Base-by-base conservation (phyloP, 352 stramenopile species). In the Globisporangium yorkense region DNA sequence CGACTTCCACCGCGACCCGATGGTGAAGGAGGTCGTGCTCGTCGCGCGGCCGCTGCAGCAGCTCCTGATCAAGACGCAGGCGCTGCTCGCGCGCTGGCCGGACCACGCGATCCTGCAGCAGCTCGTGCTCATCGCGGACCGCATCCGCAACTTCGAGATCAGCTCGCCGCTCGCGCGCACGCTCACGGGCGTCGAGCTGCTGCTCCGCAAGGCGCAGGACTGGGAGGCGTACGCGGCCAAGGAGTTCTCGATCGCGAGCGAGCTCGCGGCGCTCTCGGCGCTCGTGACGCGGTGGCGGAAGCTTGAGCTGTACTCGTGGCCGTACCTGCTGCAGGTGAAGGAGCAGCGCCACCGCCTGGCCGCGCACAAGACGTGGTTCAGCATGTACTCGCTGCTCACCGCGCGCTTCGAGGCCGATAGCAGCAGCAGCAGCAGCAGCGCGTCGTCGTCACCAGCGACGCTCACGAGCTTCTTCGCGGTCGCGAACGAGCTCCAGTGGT, bases 261-360 rank as follows among this genome's bases (percentile, higher is more conserved):
- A 98, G 61, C 80, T 99, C 5, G 59, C 71, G 37, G 77, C 92
- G 46, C 78, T 99, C 4, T 97, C 92, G 33, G 72, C 76, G 8
- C 73, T 99, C 15, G 97, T 99, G 13, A 96, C 96, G 33, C 83
- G 88, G 16, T 99, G 97, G 97, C 85, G 98, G 55, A 98, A 98
- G 56, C 74, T 99, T 6, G 97, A 99, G 70, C 72, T 99, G 21
- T 89, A 98, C 54, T 98, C 92, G 63, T 99, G 97, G 97, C 87
- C 89, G 3, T 79, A 89, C 62, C 69, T 99, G 33, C 76, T 99
- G 7, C 76, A 95, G 51, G 84, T 96, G 31, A 89, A 92, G 63
- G 86, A 96, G 65, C 78, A 82, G 20, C 75, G 89, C 44, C 84
- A 92, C 61, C 86, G 82, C 9, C 64, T 82, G 3, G 58, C 65